These are phyloP conservation scores for Ceratobasidium sp. DNA, from an alignment of 1,284 basidiomycete genomes.

Conservation along the genomic window DNA sequence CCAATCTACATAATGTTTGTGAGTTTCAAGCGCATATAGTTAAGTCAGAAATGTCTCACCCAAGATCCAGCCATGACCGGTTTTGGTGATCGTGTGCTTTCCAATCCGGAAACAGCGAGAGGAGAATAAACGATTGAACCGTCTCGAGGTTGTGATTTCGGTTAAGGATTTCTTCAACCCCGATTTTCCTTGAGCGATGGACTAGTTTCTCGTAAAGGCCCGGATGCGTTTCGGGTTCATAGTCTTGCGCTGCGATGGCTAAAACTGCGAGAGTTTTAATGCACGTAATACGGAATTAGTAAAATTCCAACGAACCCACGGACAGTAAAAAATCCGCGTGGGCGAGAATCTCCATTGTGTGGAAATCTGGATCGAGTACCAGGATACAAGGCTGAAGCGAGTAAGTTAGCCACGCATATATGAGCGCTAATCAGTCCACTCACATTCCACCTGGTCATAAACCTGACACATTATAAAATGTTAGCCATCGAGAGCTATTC, in stretches of 20 bases:
- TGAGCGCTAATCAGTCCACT: background rate
- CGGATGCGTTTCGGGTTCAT: background rate
- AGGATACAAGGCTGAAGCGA: constrained; percentile 28
- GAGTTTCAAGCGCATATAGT: background rate
- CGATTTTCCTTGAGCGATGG: background rate
- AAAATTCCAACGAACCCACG: constrained; percentile 23
- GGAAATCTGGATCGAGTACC: constrained; percentile 23
- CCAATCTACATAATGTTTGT: constrained; percentile 2
- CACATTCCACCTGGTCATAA: constrained; percentile 33
- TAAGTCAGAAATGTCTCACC: background rate
- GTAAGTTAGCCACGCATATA: background rate
- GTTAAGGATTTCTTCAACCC: constrained; percentile 1
- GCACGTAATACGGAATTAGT: too few species aligned
- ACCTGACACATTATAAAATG: background rate
- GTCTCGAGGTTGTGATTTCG: background rate
- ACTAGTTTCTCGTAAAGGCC: background rate
- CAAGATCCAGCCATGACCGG: constrained; percentile 31
- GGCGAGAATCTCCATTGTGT: constrained; percentile 9
- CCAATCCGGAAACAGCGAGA: constrained; percentile 35
- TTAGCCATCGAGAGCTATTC: background rate
- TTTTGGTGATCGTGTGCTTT: constrained; percentile 8
- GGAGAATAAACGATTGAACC: constrained; percentile 24
- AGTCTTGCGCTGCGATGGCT: constrained; percentile 29
- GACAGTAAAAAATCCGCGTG: constrained; percentile 3
- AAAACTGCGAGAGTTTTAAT: background rate